Evolutionary conservation across 495 filamentous ascomycete species (phyloP).

Genomic region (Filosporella fistucella): DNA sequence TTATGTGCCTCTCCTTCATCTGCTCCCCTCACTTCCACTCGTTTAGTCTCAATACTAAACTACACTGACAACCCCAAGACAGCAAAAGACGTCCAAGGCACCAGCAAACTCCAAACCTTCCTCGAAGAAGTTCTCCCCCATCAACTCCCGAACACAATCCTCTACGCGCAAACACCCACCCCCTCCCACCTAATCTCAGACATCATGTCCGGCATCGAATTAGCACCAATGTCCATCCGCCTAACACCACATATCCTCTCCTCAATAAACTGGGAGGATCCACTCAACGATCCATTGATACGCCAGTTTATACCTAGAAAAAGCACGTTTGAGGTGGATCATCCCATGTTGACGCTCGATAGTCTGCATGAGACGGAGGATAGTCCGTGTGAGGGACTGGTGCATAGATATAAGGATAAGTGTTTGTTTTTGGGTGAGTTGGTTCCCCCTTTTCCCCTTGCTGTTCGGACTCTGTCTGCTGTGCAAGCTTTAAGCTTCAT

Average conservation of each 20-base stretch:
- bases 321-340: constrained; percentile 43
- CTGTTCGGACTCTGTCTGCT: too few relatives aligned
- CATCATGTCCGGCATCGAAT: constrained; percentile 39
- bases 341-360: constrained; percentile 36
- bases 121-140: constrained; percentile 40
- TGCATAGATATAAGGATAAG: constrained; percentile 56
- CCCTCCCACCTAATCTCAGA: constrained; percentile 47
- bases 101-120: constrained; percentile 34
- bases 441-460: too few relatives aligned
- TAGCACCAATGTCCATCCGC: constrained; percentile 50
- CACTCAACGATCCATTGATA: constrained; percentile 49
- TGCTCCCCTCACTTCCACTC: too few relatives aligned
- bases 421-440: constrained; percentile 52
- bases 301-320: constrained; percentile 49
- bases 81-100: constrained; percentile 36
- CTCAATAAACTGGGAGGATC: constrained; percentile 47
- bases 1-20: too few relatives aligned
- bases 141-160: constrained; percentile 31
- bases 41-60: too few relatives aligned
- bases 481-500: too few relatives aligned
- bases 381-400: constrained; percentile 41
- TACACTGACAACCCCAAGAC: too few relatives aligned
- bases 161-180: constrained; percentile 30
- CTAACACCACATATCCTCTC: constrained; percentile 50
- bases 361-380: constrained; percentile 45